Evolutionary conservation across 2,329 filamentous ascomycete species (phyloP).

Genomic region (Neofusicoccum parvum): DNA sequence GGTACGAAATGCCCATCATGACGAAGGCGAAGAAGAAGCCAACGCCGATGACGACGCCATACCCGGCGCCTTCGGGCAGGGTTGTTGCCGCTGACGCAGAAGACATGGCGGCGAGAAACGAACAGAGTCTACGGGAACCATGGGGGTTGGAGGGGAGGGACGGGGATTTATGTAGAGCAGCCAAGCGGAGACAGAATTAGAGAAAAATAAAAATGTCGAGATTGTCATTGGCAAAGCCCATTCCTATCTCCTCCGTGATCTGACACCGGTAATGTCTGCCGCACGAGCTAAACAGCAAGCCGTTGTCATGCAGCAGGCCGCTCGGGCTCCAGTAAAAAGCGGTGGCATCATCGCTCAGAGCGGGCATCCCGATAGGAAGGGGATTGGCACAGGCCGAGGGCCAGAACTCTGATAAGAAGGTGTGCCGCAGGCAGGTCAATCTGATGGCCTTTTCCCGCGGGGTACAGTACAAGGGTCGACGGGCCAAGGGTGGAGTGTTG

Average conservation of each 20-base stretch:
- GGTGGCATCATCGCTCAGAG: neutral
- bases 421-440: neutral
- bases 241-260: neutral
- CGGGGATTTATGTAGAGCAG: neutral
- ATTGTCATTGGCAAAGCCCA: neutral
- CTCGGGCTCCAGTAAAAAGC: too few species aligned
- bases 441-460: conserved; percentile 1
- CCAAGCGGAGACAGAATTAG: neutral
- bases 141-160: neutral
- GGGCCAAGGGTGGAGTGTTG: neutral
- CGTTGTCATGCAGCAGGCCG: neutral
- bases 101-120: neutral
- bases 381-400: neutral
- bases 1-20: conserved; percentile 39
- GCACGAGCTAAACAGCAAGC: neutral
- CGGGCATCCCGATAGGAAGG: neutral
- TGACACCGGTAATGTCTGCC: neutral
- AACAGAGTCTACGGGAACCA: neutral
- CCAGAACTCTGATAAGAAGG: conserved; percentile 9
- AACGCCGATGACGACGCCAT: conserved; percentile 37
- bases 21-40: conserved; percentile 38
- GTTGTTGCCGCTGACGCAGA: conserved; percentile 2
- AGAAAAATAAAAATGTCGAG: neutral
- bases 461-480: neutral
- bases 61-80: conserved; percentile 25